Conservation (phyloP, 2,329 filamentous ascomycete genomes). For the Aphanocladium album region DNA sequence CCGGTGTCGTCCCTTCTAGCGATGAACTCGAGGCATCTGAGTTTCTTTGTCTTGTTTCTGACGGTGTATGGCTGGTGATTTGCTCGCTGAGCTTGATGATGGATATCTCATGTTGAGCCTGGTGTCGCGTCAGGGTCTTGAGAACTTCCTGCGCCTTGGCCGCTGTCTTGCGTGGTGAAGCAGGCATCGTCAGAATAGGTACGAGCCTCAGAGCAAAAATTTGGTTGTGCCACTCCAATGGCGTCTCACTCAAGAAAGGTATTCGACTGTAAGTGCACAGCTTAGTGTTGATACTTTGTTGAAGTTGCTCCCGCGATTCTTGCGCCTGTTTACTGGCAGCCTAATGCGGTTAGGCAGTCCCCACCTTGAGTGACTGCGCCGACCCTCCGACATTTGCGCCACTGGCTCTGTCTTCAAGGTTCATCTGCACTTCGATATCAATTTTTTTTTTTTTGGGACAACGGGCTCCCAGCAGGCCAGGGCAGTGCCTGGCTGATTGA, state of each 20-base stretch:
- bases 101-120: slow-evolving; percentile 57
- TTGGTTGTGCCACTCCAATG: no score
- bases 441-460: not conserved
- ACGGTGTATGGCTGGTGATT: slow-evolving; percentile 49
- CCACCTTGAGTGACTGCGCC: not conserved
- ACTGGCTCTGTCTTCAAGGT: not conserved
- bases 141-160: slow-evolving; percentile 38
- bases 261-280: not conserved
- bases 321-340: slow-evolving; percentile 36
- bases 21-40: slow-evolving; percentile 68
- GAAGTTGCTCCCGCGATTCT: not conserved
- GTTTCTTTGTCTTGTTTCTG: slow-evolving; percentile 46
- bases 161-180: slow-evolving; percentile 19
- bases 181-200: slow-evolving; percentile 15
- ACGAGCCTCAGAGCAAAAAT: no score
- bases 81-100: slow-evolving; percentile 75
- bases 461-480: not conserved
- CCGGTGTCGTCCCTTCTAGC: slow-evolving; percentile 64
- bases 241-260: not conserved
- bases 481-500: not conserved
- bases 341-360: slow-evolving; percentile 22
- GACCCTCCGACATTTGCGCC: not conserved
- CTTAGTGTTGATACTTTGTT: not conserved
- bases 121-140: slow-evolving; percentile 46
- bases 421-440: not conserved